Percentiles rank a stretch among this genome's conserved stretches.
These are phyloP conservation scores for Sporobolomyces phaffii DNA, from an alignment of 768 basidiomycete species.

Conservation along the genomic window DNA sequence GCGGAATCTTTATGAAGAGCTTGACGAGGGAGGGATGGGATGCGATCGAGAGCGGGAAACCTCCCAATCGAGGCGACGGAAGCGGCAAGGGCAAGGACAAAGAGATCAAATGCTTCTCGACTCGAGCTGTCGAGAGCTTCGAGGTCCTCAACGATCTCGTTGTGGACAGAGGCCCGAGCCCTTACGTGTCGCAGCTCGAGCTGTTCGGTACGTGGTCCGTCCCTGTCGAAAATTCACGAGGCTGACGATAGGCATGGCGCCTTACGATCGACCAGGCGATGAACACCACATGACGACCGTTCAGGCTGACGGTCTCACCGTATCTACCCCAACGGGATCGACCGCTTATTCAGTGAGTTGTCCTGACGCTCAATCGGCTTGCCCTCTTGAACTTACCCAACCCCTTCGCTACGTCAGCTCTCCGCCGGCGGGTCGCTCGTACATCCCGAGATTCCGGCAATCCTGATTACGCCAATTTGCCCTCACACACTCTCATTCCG, in stretches of 20 bases:
- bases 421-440: constrained; percentile 97
- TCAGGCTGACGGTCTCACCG: constrained; percentile 90
- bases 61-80: neutral
- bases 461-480: constrained; percentile 94
- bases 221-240: neutral
- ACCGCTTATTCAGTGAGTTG: constrained; percentile 90
- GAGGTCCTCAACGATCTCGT: constrained; percentile 96
- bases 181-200: constrained; percentile 90
- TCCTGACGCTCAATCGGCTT: neutral
- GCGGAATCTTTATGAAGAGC: constrained; percentile 95
- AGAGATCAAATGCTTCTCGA: constrained; percentile 97
- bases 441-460: constrained; percentile 93
- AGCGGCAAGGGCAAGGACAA: constrained; percentile 62
- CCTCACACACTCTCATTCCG: constrained; percentile 98
- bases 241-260: constrained; percentile 28
- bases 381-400: no score
- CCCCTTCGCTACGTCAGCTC: constrained; percentile 52
- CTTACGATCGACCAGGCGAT: constrained; percentile 59
- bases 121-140: constrained; percentile 88
- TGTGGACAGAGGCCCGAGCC: constrained; percentile 95
- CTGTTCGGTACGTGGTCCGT: constrained; percentile 69
- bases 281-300: constrained; percentile 99
- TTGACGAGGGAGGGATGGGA: constrained; percentile 90
- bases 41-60: constrained; percentile 67
- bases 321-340: constrained; percentile 93